Evolutionary conservation across 2,329 filamentous ascomycete genomes (phyloP).

Genomic region (Aulographum hederae): DNA sequence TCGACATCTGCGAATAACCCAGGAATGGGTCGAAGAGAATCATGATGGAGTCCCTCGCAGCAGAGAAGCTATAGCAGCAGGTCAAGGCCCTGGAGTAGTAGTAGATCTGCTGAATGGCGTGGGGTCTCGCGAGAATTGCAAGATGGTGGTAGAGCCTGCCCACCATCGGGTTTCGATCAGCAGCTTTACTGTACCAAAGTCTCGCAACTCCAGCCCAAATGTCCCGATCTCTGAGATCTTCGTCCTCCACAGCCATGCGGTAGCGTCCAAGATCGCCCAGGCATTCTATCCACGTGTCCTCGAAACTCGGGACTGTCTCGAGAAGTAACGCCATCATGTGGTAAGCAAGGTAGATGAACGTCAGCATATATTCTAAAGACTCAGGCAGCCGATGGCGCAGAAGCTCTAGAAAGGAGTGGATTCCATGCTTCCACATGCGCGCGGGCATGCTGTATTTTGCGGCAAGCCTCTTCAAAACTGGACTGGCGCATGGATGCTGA

Average conservation of each 20-base stretch:
- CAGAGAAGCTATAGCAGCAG: constrained; percentile 46
- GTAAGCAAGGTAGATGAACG: constrained; percentile 78
- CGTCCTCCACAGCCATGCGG: constrained; percentile 80
- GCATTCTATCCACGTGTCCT: constrained; percentile 87
- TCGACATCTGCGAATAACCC: constrained; percentile 15
- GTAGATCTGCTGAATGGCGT: constrained; percentile 37
- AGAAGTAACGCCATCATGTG: constrained; percentile 77
- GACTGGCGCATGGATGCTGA: constrained; percentile 64
- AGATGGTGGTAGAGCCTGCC: constrained; percentile 79
- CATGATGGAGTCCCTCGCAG: constrained; percentile 51
- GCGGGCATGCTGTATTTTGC: constrained; percentile 82
- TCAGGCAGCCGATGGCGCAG: constrained; percentile 46
- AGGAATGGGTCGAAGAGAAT: constrained; percentile 43
- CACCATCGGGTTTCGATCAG: constrained; percentile 54
- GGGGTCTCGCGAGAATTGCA: constrained; percentile 56
- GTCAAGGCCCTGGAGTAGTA: constrained; percentile 56
- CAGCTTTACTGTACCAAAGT: constrained; percentile 72
- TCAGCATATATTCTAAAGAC: constrained; percentile 75
- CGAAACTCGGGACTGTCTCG: constrained; percentile 67
- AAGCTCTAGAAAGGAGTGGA: constrained; percentile 69
- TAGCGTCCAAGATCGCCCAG: constrained; percentile 74
- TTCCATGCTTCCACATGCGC: constrained; percentile 86
- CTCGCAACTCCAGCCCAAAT: constrained; percentile 65
- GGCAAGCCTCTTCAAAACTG: constrained; percentile 47
- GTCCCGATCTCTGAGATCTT: constrained; percentile 55